phyloP scores from a whole-genome alignment of 345 rosid genomes.

The Ailanthus altissimus region DNA sequence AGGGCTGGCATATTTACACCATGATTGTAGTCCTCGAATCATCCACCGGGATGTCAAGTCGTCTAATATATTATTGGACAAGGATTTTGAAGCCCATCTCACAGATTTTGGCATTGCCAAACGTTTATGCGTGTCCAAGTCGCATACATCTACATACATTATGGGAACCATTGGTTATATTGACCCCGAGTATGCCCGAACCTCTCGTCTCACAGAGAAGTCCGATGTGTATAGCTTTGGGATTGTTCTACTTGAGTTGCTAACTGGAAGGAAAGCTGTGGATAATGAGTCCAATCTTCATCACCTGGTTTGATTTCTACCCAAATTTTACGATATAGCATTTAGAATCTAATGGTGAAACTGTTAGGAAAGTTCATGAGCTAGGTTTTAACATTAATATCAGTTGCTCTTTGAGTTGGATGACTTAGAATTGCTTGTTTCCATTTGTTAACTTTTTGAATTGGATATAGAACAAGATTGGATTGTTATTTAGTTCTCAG shows the following conservation, averaged over 20 bases:
- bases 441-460: background rate
- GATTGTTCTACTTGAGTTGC: constrained; percentile 82
- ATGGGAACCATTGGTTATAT: constrained; percentile 99
- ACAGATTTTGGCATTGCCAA: constrained; percentile 98
- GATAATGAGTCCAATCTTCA: constrained; percentile 92
- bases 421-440: background rate
- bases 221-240: constrained; percentile 97
- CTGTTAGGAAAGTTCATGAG: background rate
- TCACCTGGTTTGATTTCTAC: constrained; percentile 66
- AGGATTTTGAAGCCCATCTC: constrained; percentile 86
- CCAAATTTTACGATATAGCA: background rate
- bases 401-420: background rate
- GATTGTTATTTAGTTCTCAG: background rate
- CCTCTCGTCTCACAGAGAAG: constrained; percentile 90
- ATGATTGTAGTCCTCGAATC: constrained; percentile 93
- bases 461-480: background rate
- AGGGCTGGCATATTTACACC: constrained; percentile 90
- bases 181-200: constrained; percentile 96
- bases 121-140: constrained; percentile 70
- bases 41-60: constrained; percentile 96
- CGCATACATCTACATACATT: constrained; percentile 77
- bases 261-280: constrained; percentile 88
- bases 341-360: background rate
- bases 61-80: constrained; percentile 83
- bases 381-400: background rate